A percentile compares a stretch with the other conserved stretches of the same genome.
Conservation (phyloP, 2,329 filamentous ascomycete genomes). For the Colletotrichum tamarilloi region DNA sequence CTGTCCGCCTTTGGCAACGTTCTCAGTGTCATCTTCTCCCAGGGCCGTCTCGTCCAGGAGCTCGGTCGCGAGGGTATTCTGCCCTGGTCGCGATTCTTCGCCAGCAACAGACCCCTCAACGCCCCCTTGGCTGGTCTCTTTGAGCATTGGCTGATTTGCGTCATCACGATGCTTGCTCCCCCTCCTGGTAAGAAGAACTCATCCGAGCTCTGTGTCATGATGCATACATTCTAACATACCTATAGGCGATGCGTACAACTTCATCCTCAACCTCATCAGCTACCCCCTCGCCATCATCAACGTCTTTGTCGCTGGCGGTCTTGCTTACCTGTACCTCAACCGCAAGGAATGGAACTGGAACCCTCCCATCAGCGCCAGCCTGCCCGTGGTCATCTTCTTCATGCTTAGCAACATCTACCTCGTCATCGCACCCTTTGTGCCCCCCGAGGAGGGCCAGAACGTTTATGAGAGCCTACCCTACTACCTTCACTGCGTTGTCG, state of each 20-base stretch:
- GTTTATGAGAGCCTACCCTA: constrained; percentile 66
- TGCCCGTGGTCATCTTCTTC: constrained; percentile 68
- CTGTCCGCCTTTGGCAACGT: constrained; percentile 77
- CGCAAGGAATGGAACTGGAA: constrained; percentile 61
- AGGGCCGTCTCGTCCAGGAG: constrained; percentile 74
- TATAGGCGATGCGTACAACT: constrained; percentile 19
- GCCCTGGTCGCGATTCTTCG: constrained; percentile 71
- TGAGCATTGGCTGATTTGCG: constrained; percentile 72
- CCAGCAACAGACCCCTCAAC: constrained; percentile 72
- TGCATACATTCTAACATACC: constrained; percentile 8
- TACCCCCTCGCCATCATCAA: constrained; percentile 72
- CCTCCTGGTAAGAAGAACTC: constrained; percentile 76
- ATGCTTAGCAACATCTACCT: constrained; percentile 71
- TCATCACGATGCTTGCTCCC: constrained; percentile 74
- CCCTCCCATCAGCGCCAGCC: constrained; percentile 64
- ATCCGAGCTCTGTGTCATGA: constrained; percentile 33
- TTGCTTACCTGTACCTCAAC: constrained; percentile 65
- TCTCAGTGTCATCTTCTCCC: constrained; percentile 75
- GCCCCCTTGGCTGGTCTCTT: constrained; percentile 71
- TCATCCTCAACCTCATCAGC: constrained; percentile 63
- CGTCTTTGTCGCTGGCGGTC: constrained; percentile 62
- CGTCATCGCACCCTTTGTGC: constrained; percentile 68
- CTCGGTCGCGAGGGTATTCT: constrained; percentile 75
- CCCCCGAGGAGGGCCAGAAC: constrained; percentile 61
- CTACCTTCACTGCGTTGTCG: constrained; percentile 68